Conservation (phyloP, 306 rosid genomes). For the Ammopiptanthus mongolicus region DNA sequence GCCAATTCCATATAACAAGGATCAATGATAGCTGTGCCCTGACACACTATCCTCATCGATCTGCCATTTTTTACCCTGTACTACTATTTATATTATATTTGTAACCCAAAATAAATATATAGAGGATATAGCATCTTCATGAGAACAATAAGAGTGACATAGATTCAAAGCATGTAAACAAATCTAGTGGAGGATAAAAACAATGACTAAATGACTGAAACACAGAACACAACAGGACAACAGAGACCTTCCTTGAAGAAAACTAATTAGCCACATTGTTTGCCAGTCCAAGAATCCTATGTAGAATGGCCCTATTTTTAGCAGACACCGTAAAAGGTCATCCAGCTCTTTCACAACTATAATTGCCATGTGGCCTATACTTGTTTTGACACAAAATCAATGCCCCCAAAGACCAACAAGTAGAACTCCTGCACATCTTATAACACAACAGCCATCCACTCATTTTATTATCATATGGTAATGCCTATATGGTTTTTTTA, state of each 20-base stretch:
- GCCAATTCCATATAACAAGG: slow-evolving; percentile 18
- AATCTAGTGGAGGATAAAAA: slow-evolving; percentile 25
- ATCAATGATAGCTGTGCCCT: slow-evolving; percentile 27
- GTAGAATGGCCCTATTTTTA: slow-evolving; percentile 13
- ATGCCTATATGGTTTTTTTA: neutral
- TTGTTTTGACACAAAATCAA: neutral
- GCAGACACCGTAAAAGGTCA: neutral
- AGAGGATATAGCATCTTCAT: slow-evolving; percentile 14
- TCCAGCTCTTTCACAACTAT: slow-evolving; percentile 11
- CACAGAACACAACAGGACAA: slow-evolving; percentile 36
- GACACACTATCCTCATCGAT: slow-evolving; percentile 31
- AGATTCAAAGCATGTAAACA: slow-evolving; percentile 15
- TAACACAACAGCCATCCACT: neutral
- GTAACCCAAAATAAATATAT: slow-evolving; percentile 3
- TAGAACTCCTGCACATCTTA: neutral
- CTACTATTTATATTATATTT: neutral
- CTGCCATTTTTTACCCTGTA: slow-evolving; percentile 11
- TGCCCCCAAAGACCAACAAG: neutral
- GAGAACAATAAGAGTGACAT: neutral
- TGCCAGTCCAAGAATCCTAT: slow-evolving; percentile 42
- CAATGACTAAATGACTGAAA: slow-evolving; percentile 32
- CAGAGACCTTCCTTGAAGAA: slow-evolving; percentile 22
- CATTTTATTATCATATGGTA: neutral
- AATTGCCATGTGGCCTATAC: slow-evolving; percentile 6
- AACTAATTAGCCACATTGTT: slow-evolving; percentile 13